A percentile compares a stretch with the other conserved stretches of the same genome.
Evolutionary conservation across 371 early-diverging fungal genomes (phyloP).

Genomic region (Cokeromyces recurvatus): DNA sequence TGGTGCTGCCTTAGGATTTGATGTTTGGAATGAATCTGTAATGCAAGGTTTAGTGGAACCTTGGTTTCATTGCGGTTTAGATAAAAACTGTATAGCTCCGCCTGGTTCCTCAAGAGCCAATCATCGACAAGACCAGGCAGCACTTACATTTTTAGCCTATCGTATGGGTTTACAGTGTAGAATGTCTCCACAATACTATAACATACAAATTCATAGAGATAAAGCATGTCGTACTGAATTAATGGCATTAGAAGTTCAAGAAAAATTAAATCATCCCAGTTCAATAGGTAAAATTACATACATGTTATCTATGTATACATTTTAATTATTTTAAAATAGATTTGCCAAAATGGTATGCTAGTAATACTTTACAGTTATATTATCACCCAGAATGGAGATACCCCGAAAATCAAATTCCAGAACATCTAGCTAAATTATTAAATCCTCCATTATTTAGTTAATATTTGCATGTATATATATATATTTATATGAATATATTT

Average conservation of each 20-base stretch:
- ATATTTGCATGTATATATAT: too few species aligned
- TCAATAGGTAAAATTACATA: conserved; percentile 19
- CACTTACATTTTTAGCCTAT: conserved; percentile 45
- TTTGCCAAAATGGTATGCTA: conserved; percentile 23
- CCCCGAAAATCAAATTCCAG: conserved; percentile 21
- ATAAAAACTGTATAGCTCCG: conserved; percentile 55
- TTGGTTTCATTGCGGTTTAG: conserved; percentile 49
- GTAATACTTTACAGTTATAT: conserved; percentile 24
- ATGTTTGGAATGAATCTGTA: conserved; percentile 32
- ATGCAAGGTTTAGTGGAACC: conserved; percentile 35
- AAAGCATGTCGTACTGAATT: conserved; percentile 19
- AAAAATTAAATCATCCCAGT: conserved; percentile 21
- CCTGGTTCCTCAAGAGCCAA: conserved; percentile 45
- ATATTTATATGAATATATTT: too few species aligned
- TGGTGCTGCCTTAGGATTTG: conserved; percentile 51
- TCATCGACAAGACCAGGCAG: conserved; percentile 60
- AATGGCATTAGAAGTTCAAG: conserved; percentile 19
- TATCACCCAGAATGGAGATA: conserved; percentile 33
- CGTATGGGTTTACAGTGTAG: conserved; percentile 17
- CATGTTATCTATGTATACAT: background rate
- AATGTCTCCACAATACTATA: conserved; percentile 12
- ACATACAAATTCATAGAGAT: conserved; percentile 22
- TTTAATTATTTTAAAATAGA: conserved; percentile 10
- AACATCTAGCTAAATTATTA: conserved; percentile 5
- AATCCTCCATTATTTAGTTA: too few species aligned